phyloP scores from a whole-genome alignment of 257 asterid genomes.

The Solanum verrucosum region DNA sequence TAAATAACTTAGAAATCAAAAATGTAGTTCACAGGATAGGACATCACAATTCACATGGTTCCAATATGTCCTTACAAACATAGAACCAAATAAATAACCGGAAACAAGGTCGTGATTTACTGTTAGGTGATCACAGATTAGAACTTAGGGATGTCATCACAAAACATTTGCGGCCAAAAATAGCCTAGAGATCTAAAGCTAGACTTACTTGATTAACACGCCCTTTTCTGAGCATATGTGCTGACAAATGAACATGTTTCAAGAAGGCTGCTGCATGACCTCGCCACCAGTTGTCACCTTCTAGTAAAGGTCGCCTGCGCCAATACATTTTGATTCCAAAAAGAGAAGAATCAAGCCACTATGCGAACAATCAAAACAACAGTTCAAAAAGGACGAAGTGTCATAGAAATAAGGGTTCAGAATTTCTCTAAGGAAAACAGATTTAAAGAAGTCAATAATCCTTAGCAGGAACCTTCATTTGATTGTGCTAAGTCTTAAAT shows the following conservation, averaged over 20 bases:
- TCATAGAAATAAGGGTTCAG: neutral
- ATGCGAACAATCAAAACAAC: neutral
- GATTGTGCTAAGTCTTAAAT: neutral
- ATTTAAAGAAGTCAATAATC: neutral
- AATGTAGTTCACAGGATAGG: neutral
- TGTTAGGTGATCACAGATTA: neutral
- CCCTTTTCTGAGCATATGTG: conserved; percentile 20
- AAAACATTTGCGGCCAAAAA: neutral
- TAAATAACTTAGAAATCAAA: neutral
- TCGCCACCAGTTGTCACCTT: conserved; percentile 32
- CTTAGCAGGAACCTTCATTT: neutral
- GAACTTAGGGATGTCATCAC: neutral
- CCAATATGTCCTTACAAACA: neutral
- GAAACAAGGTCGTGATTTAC: neutral
- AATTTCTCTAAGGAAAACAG: neutral
- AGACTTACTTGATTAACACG: conserved; percentile 23
- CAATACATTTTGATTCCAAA: neutral
- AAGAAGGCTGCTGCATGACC: conserved; percentile 28
- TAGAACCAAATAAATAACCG: neutral
- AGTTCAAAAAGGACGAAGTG: neutral
- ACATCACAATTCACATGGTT: neutral
- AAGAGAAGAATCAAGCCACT: neutral
- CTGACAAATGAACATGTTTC: conserved; percentile 13
- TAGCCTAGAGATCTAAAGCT: neutral
- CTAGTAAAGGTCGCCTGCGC: conserved; percentile 11